phyloP scores from a whole-genome alignment of 768 basidiomycete genomes.

The Infundibulicybe gibba region DNA sequence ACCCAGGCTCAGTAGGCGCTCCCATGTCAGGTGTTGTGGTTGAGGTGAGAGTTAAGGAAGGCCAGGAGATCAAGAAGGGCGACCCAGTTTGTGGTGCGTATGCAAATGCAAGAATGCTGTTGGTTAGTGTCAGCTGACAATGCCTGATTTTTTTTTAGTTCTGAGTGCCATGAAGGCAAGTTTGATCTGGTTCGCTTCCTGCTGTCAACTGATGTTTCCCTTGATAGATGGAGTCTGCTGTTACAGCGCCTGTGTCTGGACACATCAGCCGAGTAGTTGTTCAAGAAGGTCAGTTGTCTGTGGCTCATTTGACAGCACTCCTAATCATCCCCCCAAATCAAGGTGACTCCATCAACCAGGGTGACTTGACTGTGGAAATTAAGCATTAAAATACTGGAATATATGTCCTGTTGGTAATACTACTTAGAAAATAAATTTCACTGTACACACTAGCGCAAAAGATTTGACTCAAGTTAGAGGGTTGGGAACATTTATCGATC shows the following conservation, averaged over 20 bases:
- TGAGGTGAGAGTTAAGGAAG: constrained; percentile 97
- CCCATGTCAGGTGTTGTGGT: constrained; percentile 99
- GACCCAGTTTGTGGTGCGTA: constrained; percentile 88
- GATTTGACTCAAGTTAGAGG: too few relatives aligned
- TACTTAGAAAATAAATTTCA: too few relatives aligned
- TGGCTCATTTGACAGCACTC: not conserved
- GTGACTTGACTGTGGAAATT: constrained; percentile 89
- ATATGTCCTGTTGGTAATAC: too few relatives aligned
- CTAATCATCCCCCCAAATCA: not conserved
- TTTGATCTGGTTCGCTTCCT: constrained; percentile 7
- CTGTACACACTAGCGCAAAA: too few relatives aligned
- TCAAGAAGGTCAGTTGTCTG: constrained; percentile 60
- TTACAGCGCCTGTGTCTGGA: constrained; percentile 95
- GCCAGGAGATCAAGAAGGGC: constrained; percentile 96
- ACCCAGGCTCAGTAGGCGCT: constrained; percentile 96
- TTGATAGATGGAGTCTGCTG: constrained; percentile 92
- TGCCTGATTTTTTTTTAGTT: constrained; percentile 42
- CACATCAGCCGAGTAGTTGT: constrained; percentile 93
- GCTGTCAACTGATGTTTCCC: constrained; percentile 10
- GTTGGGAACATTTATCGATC: too few relatives aligned
- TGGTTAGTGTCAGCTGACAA: constrained; percentile 14
- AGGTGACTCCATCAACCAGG: constrained; percentile 95
- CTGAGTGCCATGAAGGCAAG: constrained; percentile 95
- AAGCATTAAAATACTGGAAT: constrained; percentile 27
- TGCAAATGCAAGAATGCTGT: constrained; percentile 7